These are phyloP conservation scores for Aschersonia sp. DNA, from an alignment of 2,329 filamentous ascomycete species.

Conservation along the genomic window DNA sequence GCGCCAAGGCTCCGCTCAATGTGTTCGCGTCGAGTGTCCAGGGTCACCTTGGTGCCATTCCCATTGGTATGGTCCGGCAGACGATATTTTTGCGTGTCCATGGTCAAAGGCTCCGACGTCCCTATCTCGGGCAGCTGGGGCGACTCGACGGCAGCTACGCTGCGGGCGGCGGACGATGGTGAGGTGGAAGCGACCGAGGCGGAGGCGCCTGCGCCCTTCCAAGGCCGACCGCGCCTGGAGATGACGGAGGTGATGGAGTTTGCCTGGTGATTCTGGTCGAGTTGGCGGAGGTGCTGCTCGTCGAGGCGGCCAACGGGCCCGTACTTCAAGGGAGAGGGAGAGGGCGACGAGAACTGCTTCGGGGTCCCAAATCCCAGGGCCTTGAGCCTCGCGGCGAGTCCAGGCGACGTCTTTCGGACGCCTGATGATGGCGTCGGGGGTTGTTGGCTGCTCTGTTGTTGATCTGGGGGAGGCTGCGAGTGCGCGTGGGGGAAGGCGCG, in stretches of 20 bases:
- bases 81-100: constrained; percentile 63
- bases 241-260: constrained; percentile 34
- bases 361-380: constrained; percentile 44
- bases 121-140: constrained; percentile 36
- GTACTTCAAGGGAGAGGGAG: constrained; percentile 11
- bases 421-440: neutral
- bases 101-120: constrained; percentile 35
- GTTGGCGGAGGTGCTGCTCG: constrained; percentile 52
- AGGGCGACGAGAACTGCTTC: constrained; percentile 18
- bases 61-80: constrained; percentile 56
- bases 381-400: constrained; percentile 49
- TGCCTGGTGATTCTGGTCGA: constrained; percentile 40
- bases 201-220: constrained; percentile 46
- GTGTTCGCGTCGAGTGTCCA: constrained; percentile 42
- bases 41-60: constrained; percentile 50
- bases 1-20: constrained; percentile 33
- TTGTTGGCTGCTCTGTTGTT: neutral
- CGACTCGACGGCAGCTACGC: constrained; percentile 9
- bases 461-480: neutral
- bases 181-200: constrained; percentile 8
- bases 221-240: constrained; percentile 54
- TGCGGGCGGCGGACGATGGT: neutral
- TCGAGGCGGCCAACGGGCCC: constrained; percentile 52
- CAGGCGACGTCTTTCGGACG: constrained; percentile 31
- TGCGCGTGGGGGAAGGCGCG: neutral